Base-by-base conservation (phyloP, 164 flowering plant genomes). In the Tinospora cordifolia region DNA sequence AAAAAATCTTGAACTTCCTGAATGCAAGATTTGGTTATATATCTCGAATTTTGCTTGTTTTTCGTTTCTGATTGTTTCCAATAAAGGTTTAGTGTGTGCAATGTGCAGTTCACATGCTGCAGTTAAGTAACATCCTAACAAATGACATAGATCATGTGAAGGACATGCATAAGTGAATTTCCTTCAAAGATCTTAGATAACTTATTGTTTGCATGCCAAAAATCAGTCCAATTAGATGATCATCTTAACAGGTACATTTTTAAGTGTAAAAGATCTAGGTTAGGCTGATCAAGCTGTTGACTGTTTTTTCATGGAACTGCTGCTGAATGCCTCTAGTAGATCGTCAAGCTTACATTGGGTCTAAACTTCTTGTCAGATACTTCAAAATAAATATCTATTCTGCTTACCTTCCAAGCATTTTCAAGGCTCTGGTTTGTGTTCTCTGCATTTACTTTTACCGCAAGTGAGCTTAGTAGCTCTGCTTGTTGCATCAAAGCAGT, bases 331-430 rank as follows among this genome's bases (percentile, higher is more conserved):
- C 26, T 25, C 65, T 71, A 38, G 39, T 40, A 58, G 58, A 34
- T 62, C 67, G 22, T 62, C 62, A 17, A 2, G 24, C 9, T 62
- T 24, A 57, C 62, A 73, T 8, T 25, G 15, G 25, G 30, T 54
- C 21, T 13, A 39, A 34, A 41, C 49, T 40, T 38, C 51, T 51
- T 22, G n/a, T 17, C n/a, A 51, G 54, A 65, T 38, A 62, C 40
- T 62, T 24, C 51, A 54, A 65, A 65, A 24, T 19, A 27, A 10
- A 38, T 8, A 51, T 62, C 36, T 30, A 30, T 17, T 70, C 39
- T 51, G 44, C 78, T 84, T 70, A 94, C 99, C 94, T 88, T 89
- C 97, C 97, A 95, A 58, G 98, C 98, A 87, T 78, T 87, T 76
- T 95, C 99, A 74, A 90, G 86, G 79, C 96, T 88, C 75, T 89